These are phyloP conservation scores for Penicillium turbatum DNA, from an alignment of 495 filamentous ascomycete genomes.

Conservation along the genomic window DNA sequence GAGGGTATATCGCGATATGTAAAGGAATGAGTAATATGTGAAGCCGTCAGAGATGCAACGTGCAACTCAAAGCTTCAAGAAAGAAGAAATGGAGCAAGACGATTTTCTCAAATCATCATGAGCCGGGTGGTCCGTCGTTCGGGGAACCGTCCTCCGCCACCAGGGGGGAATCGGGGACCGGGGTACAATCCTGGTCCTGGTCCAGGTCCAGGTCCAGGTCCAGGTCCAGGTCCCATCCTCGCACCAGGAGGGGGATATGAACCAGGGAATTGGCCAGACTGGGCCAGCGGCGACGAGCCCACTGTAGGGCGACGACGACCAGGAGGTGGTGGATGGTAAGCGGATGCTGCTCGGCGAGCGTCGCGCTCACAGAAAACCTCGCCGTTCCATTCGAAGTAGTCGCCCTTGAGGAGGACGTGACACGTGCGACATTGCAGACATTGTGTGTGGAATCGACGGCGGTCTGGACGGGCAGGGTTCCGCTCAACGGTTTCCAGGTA, in stretches of 20 bases:
- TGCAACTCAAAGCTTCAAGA: background rate
- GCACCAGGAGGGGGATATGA: slow-evolving; percentile 15
- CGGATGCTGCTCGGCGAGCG: slow-evolving; percentile 58
- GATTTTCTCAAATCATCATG: slow-evolving; percentile 70
- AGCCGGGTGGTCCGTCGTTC: slow-evolving; percentile 80
- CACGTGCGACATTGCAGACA: slow-evolving; percentile 76
- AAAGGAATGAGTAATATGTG: slow-evolving; percentile 13
- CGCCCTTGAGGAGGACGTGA: slow-evolving; percentile 53
- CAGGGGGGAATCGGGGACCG: slow-evolving; percentile 25
- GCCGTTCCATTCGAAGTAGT: slow-evolving; percentile 67
- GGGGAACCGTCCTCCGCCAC: slow-evolving; percentile 46
- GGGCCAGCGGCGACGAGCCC: slow-evolving; percentile 21
- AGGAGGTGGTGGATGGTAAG: slow-evolving; percentile 28
- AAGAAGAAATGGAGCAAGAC: slow-evolving; percentile 1
- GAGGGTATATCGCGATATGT: slow-evolving; percentile 25
- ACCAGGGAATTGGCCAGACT: slow-evolving; percentile 18
- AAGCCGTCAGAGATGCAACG: slow-evolving; percentile 1
- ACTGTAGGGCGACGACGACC: slow-evolving; percentile 24
- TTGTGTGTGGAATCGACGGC: slow-evolving; percentile 76
- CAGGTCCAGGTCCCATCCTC: background rate
- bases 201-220: slow-evolving; percentile 28
- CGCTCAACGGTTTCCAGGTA: slow-evolving; percentile 74
- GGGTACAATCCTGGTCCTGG: slow-evolving; percentile 31
- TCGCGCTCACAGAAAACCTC: slow-evolving; percentile 80
- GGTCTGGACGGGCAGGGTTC: slow-evolving; percentile 43